Percentiles rank a stretch among this genome's conserved stretches.
Conservation (phyloP, 2,329 filamentous ascomycete species). For the Chaetomium olivaceum region DNA sequence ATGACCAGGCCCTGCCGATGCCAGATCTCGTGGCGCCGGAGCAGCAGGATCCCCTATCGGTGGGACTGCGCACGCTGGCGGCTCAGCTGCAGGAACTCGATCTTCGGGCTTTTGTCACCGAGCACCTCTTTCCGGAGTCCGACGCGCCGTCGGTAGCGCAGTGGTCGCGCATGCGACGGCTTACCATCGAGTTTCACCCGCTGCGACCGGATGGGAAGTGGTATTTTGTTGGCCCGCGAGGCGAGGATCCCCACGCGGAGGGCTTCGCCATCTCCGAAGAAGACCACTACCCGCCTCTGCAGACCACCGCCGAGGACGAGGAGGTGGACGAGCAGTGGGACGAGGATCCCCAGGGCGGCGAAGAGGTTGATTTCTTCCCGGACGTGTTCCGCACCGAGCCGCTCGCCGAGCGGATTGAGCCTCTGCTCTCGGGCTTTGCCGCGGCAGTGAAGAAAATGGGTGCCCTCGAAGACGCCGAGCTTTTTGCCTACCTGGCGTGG, state of each 20-base stretch:
- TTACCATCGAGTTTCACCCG: no score
- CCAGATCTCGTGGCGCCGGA: background rate
- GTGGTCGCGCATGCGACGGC: no score
- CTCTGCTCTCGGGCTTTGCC: conserved; percentile 9
- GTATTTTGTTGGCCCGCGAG: no score
- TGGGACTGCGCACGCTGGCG: conserved; percentile 1
- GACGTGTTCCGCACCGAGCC: conserved; percentile 13
- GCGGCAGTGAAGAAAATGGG: background rate
- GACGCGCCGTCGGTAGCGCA: no score
- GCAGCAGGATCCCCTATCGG: conserved; percentile 3
- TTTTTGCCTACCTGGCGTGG: conserved; percentile 7
- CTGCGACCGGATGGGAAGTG: no score
- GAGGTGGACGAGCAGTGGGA: conserved; percentile 7
- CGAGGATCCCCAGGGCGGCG: conserved; percentile 7
- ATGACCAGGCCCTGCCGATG: conserved; percentile 6
- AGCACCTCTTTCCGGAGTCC: background rate
- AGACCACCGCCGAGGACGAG: conserved; percentile 6
- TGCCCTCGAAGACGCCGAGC: conserved; percentile 10
- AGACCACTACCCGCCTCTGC: background rate
- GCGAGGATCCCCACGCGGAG: background rate
- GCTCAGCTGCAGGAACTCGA: conserved; percentile 2
- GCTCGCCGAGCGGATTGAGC: conserved; percentile 9
- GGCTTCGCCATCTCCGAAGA: conserved; percentile 4
- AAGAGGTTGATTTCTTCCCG: background rate
- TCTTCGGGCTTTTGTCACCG: conserved; percentile 4